Base-by-base conservation (phyloP, 768 basidiomycete species). In the Cystobasidium tubakii region DNA sequence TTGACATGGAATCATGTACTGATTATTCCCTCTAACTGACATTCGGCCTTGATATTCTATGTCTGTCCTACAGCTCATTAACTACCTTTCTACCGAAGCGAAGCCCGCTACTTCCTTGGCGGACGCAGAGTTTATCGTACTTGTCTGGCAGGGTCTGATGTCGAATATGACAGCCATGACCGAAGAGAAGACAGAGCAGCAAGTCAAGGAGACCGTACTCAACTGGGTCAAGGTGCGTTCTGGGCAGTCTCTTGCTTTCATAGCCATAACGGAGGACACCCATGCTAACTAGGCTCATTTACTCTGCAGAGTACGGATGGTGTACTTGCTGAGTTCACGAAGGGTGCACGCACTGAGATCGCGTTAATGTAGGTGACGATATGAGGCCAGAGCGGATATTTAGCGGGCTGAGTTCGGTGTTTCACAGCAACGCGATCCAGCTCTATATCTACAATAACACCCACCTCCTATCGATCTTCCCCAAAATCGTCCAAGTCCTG, bases 381-480 rank as follows among this genome's bases (percentile, higher is more conserved):
- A n/a, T n/a, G n/a, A n/a, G n/a, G n/a, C n/a, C n/a, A 7, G 21
- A 15, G 17, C 23, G 3, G 39, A 21, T n/a, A 34, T 65, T 65
- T 39, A 23, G 13, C 25, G 7, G 46, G 21, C 46, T 15, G 46
- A 17, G 46, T 29, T 1, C 0, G 74, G 27, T 13, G 1, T n/a
- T 17, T 13, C 34, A 42, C 67, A 78, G 77, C 82, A 98, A 98
- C 81, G 86, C 89, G 65, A 91, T 95, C 6, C 95, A 99, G 83
- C 85, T 91, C 76, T 91, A 95, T 83, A 94, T 91, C 82, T 96
- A 98, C 82, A 92, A 95, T 83, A 92, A 97, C 80, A 94, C 93
- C 82, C 93, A 93, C 81, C 86, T 92, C 9, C 43, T 31, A 19
- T 34, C 66, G 17, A 67, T 46, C 66, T 98, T 99, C 85, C 89